phyloP scores from a whole-genome alignment of 805 yeast genomes.

The Candida takata region DNA sequence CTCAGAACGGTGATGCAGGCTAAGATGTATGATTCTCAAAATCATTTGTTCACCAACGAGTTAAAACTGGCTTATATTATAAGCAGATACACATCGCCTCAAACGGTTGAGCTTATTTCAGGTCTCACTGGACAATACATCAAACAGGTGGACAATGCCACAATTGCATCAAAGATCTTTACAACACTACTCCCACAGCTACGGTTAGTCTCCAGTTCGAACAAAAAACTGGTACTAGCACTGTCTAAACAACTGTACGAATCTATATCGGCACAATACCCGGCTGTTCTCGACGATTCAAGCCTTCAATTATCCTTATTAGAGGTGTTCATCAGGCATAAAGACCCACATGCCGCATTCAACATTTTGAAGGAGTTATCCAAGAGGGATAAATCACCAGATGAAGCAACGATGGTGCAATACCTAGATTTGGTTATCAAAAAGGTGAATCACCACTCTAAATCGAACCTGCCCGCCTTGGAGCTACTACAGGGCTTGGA shows the following conservation, averaged over 20 bases:
- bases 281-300: slow-evolving; percentile 1
- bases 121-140: slow-evolving; percentile 1
- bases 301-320: slow-evolving; percentile 1
- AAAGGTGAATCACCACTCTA: slow-evolving; percentile 1
- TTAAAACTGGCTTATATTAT: slow-evolving; percentile 6
- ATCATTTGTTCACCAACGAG: slow-evolving; percentile 6
- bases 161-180: slow-evolving; percentile 1
- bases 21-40: background rate
- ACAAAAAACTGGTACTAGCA: too few species aligned
- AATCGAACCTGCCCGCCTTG: background rate
- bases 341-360: background rate
- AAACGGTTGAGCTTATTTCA: slow-evolving; percentile 1
- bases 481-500: slow-evolving; percentile 5
- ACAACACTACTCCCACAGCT: background rate
- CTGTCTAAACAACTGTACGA: too few species aligned
- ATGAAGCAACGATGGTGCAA: background rate
- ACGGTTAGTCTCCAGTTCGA: background rate
- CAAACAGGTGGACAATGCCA: slow-evolving; percentile 5
- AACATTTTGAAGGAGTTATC: background rate
- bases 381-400: slow-evolving; percentile 1
- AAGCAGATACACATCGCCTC: background rate
- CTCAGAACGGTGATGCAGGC: background rate
- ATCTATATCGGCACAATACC: slow-evolving; percentile 1
- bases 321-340: slow-evolving; percentile 1
- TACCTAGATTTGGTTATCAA: slow-evolving; percentile 3